Base-by-base conservation (phyloP, 106 monocot genomes). In the Allium cepa region DNA sequence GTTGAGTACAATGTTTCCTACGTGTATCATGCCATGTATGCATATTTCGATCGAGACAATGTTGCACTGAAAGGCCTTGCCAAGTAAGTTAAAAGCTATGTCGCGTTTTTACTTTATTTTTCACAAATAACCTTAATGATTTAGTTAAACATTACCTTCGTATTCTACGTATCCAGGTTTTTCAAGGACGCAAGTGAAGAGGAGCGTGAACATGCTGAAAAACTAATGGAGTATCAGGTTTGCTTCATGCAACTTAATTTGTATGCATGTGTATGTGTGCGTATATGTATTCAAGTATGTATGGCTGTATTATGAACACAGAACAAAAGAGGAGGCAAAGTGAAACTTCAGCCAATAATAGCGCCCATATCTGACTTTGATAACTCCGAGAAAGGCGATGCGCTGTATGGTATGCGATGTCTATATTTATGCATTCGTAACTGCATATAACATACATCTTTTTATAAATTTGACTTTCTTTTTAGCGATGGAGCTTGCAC, bases 1-100 rank as follows among this genome's bases (percentile, higher is more conserved):
- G 80, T 94, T 17, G 94, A 94, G 63, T 94, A 90, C 71, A 94
- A 90, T 58, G 87, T 83, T 7, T 94, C 94, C 15, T 94, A 94
- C 72, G 87, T 83, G 17, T 94, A 94, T 62, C 94, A 94, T 72
- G 82, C 90, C 7, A 59, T 94, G 74, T 94, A 80, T 45, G 87
- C 94, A 7, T 94, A 94, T 80, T 94, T 94, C 22, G 87, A 94
- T 49, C 72, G 90, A 14, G 94, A 94, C 64, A 85, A 94, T 67
- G 90, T 94, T 17, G 87, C 87, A 0, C 80, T 90, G 6, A 86
- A 62, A 48, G 94, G 94, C 47, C 49, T 94, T 8, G 94, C 94
- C 71, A 87, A 87, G 94, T 94, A 81, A 90, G 79, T 63, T 8
- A 7, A 14, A 52, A 18, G 13, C 9, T 47, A 45, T n/a, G 11